A percentile compares a stretch with the other conserved stretches of the same genome.
Conservation (phyloP, 2,329 filamentous ascomycete species). For the Mollisia scopiformis region DNA sequence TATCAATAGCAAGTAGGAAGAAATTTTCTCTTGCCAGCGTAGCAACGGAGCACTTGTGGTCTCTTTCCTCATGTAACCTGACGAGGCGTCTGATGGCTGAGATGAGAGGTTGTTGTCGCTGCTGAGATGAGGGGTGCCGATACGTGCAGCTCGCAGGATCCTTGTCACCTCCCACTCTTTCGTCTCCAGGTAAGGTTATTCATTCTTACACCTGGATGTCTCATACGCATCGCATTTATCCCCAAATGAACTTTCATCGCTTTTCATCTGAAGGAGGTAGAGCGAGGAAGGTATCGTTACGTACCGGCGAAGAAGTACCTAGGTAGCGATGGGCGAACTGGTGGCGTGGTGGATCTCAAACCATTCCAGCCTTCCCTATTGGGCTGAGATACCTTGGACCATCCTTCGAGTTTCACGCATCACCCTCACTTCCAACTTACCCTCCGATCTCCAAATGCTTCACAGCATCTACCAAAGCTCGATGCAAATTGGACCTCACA, state of each 20-base stretch:
- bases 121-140: conserved; percentile 10
- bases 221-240: background rate
- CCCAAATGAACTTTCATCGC: background rate
- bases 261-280: background rate
- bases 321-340: too few relatives aligned
- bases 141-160: conserved; percentile 6
- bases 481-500: background rate
- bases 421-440: too few relatives aligned
- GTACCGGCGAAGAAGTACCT: background rate
- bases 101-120: conserved; percentile 10
- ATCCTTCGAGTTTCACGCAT: background rate
- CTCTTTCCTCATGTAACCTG: background rate
- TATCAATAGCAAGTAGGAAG: background rate
- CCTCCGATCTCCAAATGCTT: too few relatives aligned
- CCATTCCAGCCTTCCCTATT: too few relatives aligned
- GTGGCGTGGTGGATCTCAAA: too few relatives aligned
- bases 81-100: conserved; percentile 17
- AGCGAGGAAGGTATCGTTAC: too few relatives aligned
- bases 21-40: background rate
- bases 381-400: too few relatives aligned
- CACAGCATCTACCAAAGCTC: background rate
- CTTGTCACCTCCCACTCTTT: background rate
- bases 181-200: background rate
- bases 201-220: background rate
- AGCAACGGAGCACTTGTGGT: background rate